Evolutionary conservation across 805 yeast genomes (phyloP).

Genomic region (Yarrowia yakushimensis): DNA sequence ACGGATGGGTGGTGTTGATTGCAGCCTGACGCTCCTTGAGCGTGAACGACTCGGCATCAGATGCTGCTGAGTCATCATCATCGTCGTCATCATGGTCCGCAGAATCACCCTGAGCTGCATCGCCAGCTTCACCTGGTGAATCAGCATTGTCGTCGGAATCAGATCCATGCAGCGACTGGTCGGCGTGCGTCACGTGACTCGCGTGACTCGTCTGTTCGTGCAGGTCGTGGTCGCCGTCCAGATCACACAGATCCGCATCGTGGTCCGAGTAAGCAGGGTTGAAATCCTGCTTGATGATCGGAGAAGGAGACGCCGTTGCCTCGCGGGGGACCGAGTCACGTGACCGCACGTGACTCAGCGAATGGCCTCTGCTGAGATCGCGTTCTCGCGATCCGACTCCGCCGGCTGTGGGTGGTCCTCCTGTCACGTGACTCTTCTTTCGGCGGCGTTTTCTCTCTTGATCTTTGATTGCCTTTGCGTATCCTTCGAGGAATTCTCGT

Average conservation of each 20-base stretch:
- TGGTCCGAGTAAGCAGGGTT: constrained; percentile 1
- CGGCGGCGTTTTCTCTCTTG: constrained; percentile 32
- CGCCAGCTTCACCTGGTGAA: no score
- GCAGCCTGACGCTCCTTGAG: constrained; percentile 92
- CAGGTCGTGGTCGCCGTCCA: background rate
- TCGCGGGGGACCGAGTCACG: background rate
- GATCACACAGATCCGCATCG: background rate
- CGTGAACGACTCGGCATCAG: constrained; percentile 72
- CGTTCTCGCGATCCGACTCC: background rate
- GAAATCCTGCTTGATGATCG: background rate
- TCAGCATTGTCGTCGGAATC: background rate
- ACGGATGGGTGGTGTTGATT: constrained; percentile 93
- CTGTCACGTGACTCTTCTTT: background rate
- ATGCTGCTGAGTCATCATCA: constrained; percentile 32
- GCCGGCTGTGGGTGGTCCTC: background rate
- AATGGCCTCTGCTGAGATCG: background rate
- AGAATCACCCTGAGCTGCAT: no score
- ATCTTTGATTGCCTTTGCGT: constrained; percentile 62
- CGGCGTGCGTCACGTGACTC: background rate
- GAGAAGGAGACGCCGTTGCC: background rate
- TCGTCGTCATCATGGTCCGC: constrained; percentile 39
- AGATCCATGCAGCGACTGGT: background rate
- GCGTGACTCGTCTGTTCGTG: background rate
- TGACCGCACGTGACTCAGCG: background rate
- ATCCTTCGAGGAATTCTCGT: constrained; percentile 66